Conservation (phyloP, 345 rosid genomes). For the Citrus australasica region DNA sequence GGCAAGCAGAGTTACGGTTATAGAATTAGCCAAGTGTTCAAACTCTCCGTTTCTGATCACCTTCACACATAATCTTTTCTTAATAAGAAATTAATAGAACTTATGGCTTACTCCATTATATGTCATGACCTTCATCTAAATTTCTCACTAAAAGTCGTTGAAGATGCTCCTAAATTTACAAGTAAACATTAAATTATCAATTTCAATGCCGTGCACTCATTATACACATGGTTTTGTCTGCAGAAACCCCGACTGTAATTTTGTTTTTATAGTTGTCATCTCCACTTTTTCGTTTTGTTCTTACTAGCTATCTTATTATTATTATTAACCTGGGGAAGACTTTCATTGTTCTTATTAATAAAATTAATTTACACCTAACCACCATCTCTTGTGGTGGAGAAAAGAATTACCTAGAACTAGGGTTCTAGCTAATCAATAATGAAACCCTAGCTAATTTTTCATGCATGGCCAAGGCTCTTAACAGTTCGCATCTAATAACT, state of each 20-base stretch:
- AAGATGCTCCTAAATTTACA: background rate
- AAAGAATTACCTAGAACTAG: slow-evolving; percentile 7
- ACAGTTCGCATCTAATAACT: background rate
- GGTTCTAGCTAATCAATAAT: slow-evolving; percentile 3
- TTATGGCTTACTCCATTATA: too few species aligned
- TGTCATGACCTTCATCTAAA: too few species aligned
- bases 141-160: background rate
- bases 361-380: background rate
- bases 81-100: background rate
- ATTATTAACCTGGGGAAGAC: slow-evolving; percentile 3
- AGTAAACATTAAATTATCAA: background rate
- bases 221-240: slow-evolving; percentile 26
- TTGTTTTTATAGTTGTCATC: slow-evolving; percentile 18
- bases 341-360: background rate
- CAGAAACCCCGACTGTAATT: slow-evolving; percentile 19
- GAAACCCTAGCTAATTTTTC: slow-evolving; percentile 4
- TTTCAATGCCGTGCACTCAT: background rate
- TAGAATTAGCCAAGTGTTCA: background rate
- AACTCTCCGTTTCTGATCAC: background rate
- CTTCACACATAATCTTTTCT: background rate
- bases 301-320: background rate
- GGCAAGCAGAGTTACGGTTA: background rate
- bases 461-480: slow-evolving; percentile 2
- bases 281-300: slow-evolving; percentile 10
- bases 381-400: slow-evolving; percentile 19